phyloP scores from a whole-genome alignment of 768 basidiomycete species.

The Panaeolus papilionaceus region DNA sequence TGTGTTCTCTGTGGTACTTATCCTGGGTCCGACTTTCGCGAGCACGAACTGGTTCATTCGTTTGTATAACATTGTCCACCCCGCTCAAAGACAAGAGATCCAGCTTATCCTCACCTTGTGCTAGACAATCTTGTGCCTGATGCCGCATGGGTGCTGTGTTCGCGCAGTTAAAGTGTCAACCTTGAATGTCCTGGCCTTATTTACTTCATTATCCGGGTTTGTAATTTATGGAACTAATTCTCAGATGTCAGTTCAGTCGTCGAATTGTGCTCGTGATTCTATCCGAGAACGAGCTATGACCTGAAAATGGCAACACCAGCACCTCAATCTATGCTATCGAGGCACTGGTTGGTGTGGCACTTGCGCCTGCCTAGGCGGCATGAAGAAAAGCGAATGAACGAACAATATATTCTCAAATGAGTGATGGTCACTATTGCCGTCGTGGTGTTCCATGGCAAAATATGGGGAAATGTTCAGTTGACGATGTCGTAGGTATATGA shows the following conservation, averaged over 20 bases:
- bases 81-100: slow-evolving; percentile 10
- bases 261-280: too few species aligned
- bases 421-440: not conserved
- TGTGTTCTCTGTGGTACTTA: slow-evolving; percentile 18
- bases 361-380: too few species aligned
- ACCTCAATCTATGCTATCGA: too few species aligned
- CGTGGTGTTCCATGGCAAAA: not conserved
- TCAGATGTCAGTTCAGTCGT: too few species aligned
- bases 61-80: slow-evolving; percentile 22
- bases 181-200: slow-evolving; percentile 31
- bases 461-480: not conserved
- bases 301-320: too few species aligned
- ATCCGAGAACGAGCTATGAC: too few species aligned
- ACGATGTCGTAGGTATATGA: not conserved
- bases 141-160: not conserved
- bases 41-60: slow-evolving; percentile 27
- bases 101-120: slow-evolving; percentile 23
- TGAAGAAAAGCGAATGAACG: not conserved
- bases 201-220: not conserved
- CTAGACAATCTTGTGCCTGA: slow-evolving; percentile 23
- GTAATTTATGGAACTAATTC: not conserved
- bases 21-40: not conserved
- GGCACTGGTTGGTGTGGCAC: too few species aligned
- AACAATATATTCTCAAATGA: too few species aligned
- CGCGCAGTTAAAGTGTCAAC: slow-evolving; percentile 32